phyloP scores from a whole-genome alignment of 2,329 filamentous ascomycete species.

The Fusarium euwallaceae region DNA sequence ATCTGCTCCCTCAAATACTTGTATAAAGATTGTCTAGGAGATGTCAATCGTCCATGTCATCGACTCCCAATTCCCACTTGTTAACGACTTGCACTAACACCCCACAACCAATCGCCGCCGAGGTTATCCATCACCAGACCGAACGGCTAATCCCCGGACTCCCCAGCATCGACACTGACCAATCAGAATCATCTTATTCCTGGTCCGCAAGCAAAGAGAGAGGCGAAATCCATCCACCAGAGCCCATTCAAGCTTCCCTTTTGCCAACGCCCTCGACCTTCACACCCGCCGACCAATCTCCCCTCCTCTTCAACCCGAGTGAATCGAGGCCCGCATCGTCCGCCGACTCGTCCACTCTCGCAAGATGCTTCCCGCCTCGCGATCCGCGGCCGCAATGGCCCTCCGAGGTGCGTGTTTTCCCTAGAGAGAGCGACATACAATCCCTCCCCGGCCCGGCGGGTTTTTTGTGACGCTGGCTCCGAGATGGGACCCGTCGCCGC shows the following conservation, averaged over 20 bases:
- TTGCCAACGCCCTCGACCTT: constrained; percentile 26
- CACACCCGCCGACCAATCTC: constrained; percentile 23
- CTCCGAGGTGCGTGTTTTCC: constrained; percentile 60
- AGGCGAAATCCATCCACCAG: constrained; percentile 46
- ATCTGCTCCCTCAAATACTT: background rate
- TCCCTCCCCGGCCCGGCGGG: constrained; percentile 31
- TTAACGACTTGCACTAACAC: background rate
- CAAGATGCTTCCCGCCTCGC: constrained; percentile 63
- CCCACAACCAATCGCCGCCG: background rate
- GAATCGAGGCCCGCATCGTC: constrained; percentile 37
- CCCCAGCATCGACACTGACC: constrained; percentile 23
- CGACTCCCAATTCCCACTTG: background rate
- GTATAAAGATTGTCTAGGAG: background rate
- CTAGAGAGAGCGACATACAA: background rate
- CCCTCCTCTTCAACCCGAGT: constrained; percentile 36
- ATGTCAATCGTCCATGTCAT: background rate
- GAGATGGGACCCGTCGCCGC: constrained; percentile 15
- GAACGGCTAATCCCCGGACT: constrained; percentile 50
- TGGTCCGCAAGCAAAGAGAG: constrained; percentile 44
- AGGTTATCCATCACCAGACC: constrained; percentile 24
- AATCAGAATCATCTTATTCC: constrained; percentile 51
- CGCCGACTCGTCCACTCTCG: constrained; percentile 26
- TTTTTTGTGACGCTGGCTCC: constrained; percentile 36
- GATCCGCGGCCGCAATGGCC: constrained; percentile 66
- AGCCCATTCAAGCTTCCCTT: constrained; percentile 15